These are phyloP conservation scores for Crithidia brevicula DNA, from an alignment of 208 protist genomes.

Conservation along the genomic window DNA sequence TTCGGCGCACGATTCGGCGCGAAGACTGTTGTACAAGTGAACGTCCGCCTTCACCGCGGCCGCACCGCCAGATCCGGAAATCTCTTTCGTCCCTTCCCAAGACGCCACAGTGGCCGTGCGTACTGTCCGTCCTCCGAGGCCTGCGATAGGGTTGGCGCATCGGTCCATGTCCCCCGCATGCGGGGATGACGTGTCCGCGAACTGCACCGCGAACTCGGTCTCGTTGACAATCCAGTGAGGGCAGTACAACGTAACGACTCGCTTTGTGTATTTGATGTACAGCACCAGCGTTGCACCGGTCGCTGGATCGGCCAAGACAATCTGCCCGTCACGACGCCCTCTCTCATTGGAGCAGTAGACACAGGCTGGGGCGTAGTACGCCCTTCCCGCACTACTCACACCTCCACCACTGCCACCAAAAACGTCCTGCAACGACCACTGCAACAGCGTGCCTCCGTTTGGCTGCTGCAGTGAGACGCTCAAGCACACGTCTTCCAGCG, in stretches of 20 bases:
- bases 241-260: constrained; percentile 53
- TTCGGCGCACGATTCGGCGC: constrained; percentile 27
- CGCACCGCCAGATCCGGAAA: neutral
- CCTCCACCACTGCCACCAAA: neutral
- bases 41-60: constrained; percentile 8
- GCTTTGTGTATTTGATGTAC: constrained; percentile 43
- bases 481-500: constrained; percentile 63
- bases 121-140: constrained; percentile 22
- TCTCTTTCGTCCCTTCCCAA: neutral
- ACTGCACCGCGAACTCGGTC: constrained; percentile 44
- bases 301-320: constrained; percentile 39
- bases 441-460: constrained; percentile 46
- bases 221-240: constrained; percentile 75
- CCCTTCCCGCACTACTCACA: neutral
- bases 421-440: constrained; percentile 15
- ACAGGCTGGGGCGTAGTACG: constrained; percentile 34
- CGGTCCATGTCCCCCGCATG: constrained; percentile 11
- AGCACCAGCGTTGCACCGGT: constrained; percentile 49
- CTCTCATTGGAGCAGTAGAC: constrained; percentile 32
- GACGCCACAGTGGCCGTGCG: constrained; percentile 25
- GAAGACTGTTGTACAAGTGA: constrained; percentile 48
- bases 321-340: constrained; percentile 18
- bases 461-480: constrained; percentile 54
- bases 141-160: constrained; percentile 12
- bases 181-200: constrained; percentile 36